Base-by-base conservation (phyloP, 2,329 filamentous ascomycete species). In the Neofusicoccum ribis region DNA sequence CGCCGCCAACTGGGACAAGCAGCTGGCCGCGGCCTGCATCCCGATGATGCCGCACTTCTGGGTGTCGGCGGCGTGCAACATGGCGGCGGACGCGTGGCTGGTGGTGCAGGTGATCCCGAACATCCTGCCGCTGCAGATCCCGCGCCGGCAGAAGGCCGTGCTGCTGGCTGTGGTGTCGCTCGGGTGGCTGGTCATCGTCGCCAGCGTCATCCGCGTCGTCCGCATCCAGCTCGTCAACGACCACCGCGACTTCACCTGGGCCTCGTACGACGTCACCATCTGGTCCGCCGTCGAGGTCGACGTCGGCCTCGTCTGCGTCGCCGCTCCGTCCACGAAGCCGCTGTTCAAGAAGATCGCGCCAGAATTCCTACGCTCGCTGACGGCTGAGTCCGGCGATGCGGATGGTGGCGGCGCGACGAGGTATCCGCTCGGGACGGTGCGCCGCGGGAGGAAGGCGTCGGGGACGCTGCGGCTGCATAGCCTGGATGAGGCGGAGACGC, bases 171-270 rank as follows among this genome's bases (percentile, higher is more conserved):
- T 72, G 5, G 68, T 75, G 11, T 62, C 59, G 2, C 46, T 62
- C 0, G 76, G 76, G 31, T 70, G 76, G 51, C 74, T 81, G 56
- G 78, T 81, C 44, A 82, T 79, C 2, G 66, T 82, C 14, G 73
- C 82, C 65, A 81, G 78, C 64, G 75, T 79, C 23, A 68, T 82
- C 36, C 77, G 80, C 6, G 68, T 83, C 1, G 74, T 77, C 23
- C 79, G 76, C n/a, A 36, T 60, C 12, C 4, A 5, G 15, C 41
- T 43, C 8, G 27, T 47, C 43, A 9, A 14, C 2, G 56, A 23
- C 8, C 9, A 15, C 8, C 1, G 5, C 27, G 56, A 60, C 31
- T 47, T 46, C n/a, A 60, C 56, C 14, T 60, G 59, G 70, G 74
- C 73, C 56, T 74, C 36, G 20, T 50, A 62, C 36, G 59, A 76